phyloP scores from a whole-genome alignment of 2,329 filamentous ascomycete genomes.

The Huntiella savannae region DNA sequence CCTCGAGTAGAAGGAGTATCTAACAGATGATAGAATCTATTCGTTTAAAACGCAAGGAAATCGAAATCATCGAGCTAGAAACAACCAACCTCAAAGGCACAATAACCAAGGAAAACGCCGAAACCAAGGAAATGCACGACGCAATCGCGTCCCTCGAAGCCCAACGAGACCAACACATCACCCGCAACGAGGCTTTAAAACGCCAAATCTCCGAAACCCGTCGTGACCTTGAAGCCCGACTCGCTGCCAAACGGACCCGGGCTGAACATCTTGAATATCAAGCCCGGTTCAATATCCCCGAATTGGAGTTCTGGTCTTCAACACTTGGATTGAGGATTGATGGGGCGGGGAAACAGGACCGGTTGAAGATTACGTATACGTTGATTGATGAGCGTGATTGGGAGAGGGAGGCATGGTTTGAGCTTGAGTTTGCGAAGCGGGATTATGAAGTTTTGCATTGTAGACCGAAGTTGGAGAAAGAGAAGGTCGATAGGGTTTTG shows the following conservation, averaged over 20 bases:
- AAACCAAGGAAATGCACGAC: slow-evolving; percentile 55
- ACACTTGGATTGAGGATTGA: slow-evolving; percentile 81
- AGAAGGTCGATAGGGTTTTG: slow-evolving; percentile 57
- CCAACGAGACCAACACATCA: slow-evolving; percentile 42
- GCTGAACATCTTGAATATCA: slow-evolving; percentile 64
- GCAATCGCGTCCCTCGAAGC: slow-evolving; percentile 37
- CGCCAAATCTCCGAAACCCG: slow-evolving; percentile 49
- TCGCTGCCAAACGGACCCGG: slow-evolving; percentile 54
- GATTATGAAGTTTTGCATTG: slow-evolving; percentile 75
- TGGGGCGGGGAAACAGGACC: slow-evolving; percentile 65
- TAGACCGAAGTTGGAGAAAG: slow-evolving; percentile 62
- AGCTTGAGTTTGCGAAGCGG: slow-evolving; percentile 59
- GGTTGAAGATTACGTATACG: slow-evolving; percentile 75
- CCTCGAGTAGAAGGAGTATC: no score
- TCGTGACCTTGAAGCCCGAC: slow-evolving; percentile 45
- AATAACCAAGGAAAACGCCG: slow-evolving; percentile 56
- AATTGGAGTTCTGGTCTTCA: slow-evolving; percentile 89
- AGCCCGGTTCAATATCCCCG: slow-evolving; percentile 72
- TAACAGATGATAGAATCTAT: slow-evolving; percentile 51
- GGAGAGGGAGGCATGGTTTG: slow-evolving; percentile 84
- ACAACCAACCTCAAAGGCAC: slow-evolving; percentile 51
- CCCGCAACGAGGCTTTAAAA: slow-evolving; percentile 36
- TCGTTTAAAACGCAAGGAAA: slow-evolving; percentile 71
- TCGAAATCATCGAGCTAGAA: slow-evolving; percentile 63
- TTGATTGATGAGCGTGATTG: slow-evolving; percentile 74